Percentiles rank a stretch among this genome's conserved stretches.
These are phyloP conservation scores for Anisogramma anomala DNA, from an alignment of 2,329 filamentous ascomycete genomes.

Conservation along the genomic window DNA sequence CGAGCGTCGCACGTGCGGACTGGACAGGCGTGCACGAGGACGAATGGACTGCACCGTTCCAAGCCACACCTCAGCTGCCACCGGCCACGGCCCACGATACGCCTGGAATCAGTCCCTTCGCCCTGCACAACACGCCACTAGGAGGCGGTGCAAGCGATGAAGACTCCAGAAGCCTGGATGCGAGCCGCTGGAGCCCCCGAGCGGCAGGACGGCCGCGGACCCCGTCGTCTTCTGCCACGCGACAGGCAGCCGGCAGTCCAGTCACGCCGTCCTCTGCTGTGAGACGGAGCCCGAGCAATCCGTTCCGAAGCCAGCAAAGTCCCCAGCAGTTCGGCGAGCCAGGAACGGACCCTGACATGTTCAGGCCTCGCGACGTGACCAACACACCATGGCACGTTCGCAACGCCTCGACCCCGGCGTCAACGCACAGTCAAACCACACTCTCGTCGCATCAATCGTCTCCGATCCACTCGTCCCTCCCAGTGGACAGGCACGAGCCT, in stretches of 20 bases:
- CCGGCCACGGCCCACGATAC: slow-evolving; percentile 9
- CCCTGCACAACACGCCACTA: slow-evolving; percentile 10
- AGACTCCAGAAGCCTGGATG: slow-evolving; percentile 18
- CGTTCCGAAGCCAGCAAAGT: slow-evolving; percentile 9
- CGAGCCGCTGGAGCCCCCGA: slow-evolving; percentile 20
- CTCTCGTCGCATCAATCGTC: slow-evolving; percentile 25
- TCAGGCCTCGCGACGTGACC: slow-evolving; percentile 23
- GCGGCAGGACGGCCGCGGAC: slow-evolving; percentile 16
- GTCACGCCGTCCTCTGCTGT: background rate
- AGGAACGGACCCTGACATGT: slow-evolving; percentile 15
- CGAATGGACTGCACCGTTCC: slow-evolving; percentile 3
- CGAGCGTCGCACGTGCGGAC: slow-evolving; percentile 9
- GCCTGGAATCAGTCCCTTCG: slow-evolving; percentile 15
- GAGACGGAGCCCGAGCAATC: background rate
- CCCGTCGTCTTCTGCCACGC: slow-evolving; percentile 9
- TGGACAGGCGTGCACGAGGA: slow-evolving; percentile 12
- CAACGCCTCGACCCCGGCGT: slow-evolving; percentile 24
- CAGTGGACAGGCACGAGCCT: slow-evolving; percentile 22
- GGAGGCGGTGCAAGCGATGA: background rate
- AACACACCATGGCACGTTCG: slow-evolving; percentile 23
- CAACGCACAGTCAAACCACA: slow-evolving; percentile 25
- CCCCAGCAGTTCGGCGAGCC: slow-evolving; percentile 16
- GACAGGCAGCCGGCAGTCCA: slow-evolving; percentile 1
- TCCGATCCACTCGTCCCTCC: slow-evolving; percentile 19
- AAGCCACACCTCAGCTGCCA: slow-evolving; percentile 14